Evolutionary conservation across 1,139 yeast genomes (phyloP).

Genomic region (Magnusiomyces clavatus): DNA sequence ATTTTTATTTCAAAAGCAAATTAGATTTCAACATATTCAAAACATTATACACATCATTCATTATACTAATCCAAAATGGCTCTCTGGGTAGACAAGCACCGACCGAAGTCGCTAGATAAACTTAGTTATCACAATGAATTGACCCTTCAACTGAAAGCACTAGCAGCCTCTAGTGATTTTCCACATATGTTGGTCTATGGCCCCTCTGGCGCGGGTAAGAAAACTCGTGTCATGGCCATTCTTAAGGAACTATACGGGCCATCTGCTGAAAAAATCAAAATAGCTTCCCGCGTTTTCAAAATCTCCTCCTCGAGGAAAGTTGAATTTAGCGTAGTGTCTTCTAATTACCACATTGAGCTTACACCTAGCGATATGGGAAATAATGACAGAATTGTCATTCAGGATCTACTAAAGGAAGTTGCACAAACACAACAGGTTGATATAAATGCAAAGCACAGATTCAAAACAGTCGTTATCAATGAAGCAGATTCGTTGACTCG

Average conservation of each 20-base stretch:
- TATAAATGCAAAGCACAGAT: conserved; percentile 60
- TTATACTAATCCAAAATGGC: conserved; percentile 47
- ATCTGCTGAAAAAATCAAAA: conserved; percentile 75
- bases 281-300: conserved; percentile 78
- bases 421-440: conserved; percentile 96
- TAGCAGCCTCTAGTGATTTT: conserved; percentile 65
- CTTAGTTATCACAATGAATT: conserved; percentile 63
- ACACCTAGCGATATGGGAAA: conserved; percentile 97
- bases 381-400: conserved; percentile 89
- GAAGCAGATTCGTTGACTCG: conserved; percentile 90
- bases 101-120: conserved; percentile 61
- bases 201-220: conserved; percentile 95
- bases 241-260: conserved; percentile 75
- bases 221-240: conserved; percentile 82
- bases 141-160: conserved; percentile 54
- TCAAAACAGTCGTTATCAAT: conserved; percentile 86
- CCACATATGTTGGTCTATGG: conserved; percentile 93
- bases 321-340: conserved; percentile 85
- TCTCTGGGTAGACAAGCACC: conserved; percentile 91
- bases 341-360: conserved; percentile 85
- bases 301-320: conserved; percentile 65
- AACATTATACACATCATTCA: not conserved
- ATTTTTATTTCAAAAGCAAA: too few species aligned
- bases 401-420: conserved; percentile 83
- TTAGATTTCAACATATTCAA: too few species aligned